phyloP scores from a whole-genome alignment of 1,284 basidiomycete genomes.

The Leccinum solheimii region DNA sequence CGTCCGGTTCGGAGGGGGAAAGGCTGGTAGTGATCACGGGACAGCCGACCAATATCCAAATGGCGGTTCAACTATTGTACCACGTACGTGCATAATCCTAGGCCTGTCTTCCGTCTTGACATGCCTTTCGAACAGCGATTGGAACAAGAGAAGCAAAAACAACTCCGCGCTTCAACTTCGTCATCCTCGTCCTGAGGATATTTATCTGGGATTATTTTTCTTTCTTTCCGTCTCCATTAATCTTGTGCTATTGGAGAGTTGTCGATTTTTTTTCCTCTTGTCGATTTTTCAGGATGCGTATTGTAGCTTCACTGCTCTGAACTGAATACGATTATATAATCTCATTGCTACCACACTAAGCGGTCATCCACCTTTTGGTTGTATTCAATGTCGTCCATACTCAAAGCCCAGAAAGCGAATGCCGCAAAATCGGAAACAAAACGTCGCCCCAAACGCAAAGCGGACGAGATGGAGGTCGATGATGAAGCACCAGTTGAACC shows the following conservation, averaged over 20 bases:
- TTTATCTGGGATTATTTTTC: background rate
- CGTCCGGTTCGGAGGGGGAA: slow-evolving; percentile 77
- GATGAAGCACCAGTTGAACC: slow-evolving; percentile 36
- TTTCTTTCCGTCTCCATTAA: background rate
- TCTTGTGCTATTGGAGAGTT: slow-evolving; percentile 10
- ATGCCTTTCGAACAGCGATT: slow-evolving; percentile 54
- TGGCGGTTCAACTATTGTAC: slow-evolving; percentile 93
- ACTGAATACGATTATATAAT: slow-evolving; percentile 22
- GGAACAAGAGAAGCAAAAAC: slow-evolving; percentile 88
- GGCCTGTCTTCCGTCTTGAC: slow-evolving; percentile 15
- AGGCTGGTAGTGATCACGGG: slow-evolving; percentile 94
- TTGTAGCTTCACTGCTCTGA: slow-evolving; percentile 2
- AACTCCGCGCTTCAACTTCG: slow-evolving; percentile 52
- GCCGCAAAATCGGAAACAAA: slow-evolving; percentile 50
- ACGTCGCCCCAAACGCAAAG: slow-evolving; percentile 60
- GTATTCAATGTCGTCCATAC: slow-evolving; percentile 59
- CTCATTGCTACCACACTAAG: background rate
- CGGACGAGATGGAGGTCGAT: slow-evolving; percentile 57
- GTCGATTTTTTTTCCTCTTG: background rate
- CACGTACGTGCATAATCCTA: slow-evolving; percentile 56
- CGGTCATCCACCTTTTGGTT: background rate
- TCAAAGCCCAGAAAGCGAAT: slow-evolving; percentile 64
- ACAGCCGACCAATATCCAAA: slow-evolving; percentile 91
- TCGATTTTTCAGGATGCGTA: slow-evolving; percentile 7
- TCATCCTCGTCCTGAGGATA: slow-evolving; percentile 23